Evolutionary conservation across 768 basidiomycete species (phyloP).

Genomic region (Amanita phalloides): DNA sequence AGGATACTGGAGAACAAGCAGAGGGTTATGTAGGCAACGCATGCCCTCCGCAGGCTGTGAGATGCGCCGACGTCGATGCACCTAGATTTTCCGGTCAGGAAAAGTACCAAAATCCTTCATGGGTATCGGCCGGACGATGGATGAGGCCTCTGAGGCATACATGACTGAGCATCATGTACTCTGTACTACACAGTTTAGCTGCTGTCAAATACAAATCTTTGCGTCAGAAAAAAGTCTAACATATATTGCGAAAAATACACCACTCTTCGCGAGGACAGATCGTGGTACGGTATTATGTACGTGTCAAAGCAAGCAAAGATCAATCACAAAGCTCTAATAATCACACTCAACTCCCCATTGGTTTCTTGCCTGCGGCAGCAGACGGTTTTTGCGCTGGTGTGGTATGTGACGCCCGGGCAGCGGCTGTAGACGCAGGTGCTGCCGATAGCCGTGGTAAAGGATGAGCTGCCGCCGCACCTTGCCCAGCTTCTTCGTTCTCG

Average conservation of each 20-base stretch:
- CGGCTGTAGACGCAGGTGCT: slow-evolving; percentile 17
- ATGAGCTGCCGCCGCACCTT: slow-evolving; percentile 5
- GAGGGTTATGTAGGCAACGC: not conserved
- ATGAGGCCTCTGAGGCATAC: not conserved
- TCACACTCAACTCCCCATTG: not conserved
- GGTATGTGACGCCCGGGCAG: not conserved
- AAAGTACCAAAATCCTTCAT: slow-evolving; percentile 1
- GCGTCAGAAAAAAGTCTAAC: not conserved
- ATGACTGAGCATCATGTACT: not conserved
- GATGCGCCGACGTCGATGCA: slow-evolving; percentile 1
- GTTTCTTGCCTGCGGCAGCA: slow-evolving; percentile 2
- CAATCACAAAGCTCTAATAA: not conserved
- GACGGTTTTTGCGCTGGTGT: not conserved
- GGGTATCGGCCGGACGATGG: slow-evolving; percentile 4
- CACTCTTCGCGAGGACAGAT: not conserved
- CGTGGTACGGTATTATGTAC: slow-evolving; percentile 3
- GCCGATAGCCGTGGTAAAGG: slow-evolving; percentile 23
- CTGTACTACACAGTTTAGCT: not conserved
- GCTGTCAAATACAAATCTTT: not conserved
- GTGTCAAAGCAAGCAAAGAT: slow-evolving; percentile 4
- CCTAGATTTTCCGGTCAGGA: slow-evolving; percentile 6
- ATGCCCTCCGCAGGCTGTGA: slow-evolving; percentile 4
- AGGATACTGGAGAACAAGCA: slow-evolving; percentile 4
- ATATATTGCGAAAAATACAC: not conserved
- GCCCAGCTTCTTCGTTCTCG: slow-evolving; percentile 1